Evolutionary conservation across 148 eudicot species (phyloP).

Genomic region (Amaranthus palmeri): DNA sequence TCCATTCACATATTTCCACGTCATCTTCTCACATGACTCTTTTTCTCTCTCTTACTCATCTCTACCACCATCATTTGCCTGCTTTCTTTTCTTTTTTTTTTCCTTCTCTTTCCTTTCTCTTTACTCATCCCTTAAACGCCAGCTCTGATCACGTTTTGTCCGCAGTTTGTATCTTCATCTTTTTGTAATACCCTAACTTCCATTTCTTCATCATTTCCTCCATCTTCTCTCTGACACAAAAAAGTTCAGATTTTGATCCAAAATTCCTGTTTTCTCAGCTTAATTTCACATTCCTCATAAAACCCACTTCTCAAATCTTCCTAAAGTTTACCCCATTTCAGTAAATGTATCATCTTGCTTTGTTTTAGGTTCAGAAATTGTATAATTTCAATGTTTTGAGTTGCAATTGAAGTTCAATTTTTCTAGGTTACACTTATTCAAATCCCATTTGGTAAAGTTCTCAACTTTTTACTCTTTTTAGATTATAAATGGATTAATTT

Average conservation of each 20-base stretch:
- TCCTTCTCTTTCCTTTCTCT: conserved; percentile 1
- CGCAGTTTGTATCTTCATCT: background rate
- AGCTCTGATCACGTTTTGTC: conserved; percentile 26
- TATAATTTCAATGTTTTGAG: background rate
- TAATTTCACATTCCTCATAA: conserved; percentile 10
- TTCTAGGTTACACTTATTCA: background rate
- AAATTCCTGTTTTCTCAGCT: background rate
- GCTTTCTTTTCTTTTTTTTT: background rate
- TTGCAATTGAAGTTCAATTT: background rate
- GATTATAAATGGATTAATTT: background rate
- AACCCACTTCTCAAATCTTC: conserved; percentile 15
- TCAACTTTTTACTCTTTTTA: background rate
- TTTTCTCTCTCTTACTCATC: conserved; percentile 28
- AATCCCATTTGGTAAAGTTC: background rate
- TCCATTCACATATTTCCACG: conserved; percentile 23
- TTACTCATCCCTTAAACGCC: conserved; percentile 7
- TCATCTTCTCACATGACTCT: conserved; percentile 39
- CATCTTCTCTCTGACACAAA: background rate
- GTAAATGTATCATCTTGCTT: background rate
- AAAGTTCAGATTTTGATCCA: conserved; percentile 11
- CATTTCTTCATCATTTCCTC: conserved; percentile 17
- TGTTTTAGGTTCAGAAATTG: conserved; percentile 1
- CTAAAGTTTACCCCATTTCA: background rate
- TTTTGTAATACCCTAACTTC: background rate
- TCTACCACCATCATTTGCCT: conserved; percentile 13